Base-by-base conservation (phyloP, 2,329 filamentous ascomycete genomes). In the Coniella lustricola region DNA sequence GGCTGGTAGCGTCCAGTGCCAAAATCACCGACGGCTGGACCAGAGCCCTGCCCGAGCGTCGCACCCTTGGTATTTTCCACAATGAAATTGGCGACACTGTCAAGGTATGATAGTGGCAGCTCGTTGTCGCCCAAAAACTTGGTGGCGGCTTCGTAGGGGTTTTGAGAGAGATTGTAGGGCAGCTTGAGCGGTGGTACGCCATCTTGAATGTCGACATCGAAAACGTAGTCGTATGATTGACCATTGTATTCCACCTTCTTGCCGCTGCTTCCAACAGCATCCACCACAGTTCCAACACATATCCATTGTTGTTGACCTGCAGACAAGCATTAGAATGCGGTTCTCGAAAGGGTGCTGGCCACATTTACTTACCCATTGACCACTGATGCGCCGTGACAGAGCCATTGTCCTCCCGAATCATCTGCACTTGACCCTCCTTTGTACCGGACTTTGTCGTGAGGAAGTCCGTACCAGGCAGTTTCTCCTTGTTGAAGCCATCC, bases 341-440 rank as follows among this genome's bases (percentile, higher is more conserved):
- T 25, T n/a, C 1, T 41, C 13, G 12, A 10, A 1, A 25, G 8
- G 8, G 14, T 9, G 10, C 13, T 2, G 9, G 10, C 13, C 31
- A 25, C 12, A n/a, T 2, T 1, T n/a, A 3, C 57, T 33, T 47
- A 66, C 71, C 67, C 55, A 69, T 68, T 12, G 90, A 94, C 91
- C 91, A 97, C 53, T 87, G 83, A 62, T 97, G 88, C 8, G 90
- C 90, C 4, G 86, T 89, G 25, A 96, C 76, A 44, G 81, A 87
- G 39, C 89, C 89, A 60, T 95, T 84, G 7, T 78, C 71, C 63
- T 95, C 86, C 51, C 79, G 81, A 59, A 96, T 91, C 81, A 95
- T 94, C 59, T 94, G 85, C 4, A 95, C 86, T 62, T 98, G 91
- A 0, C 93, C 93, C 55, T 98, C 93, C 66, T 95, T 95, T n/a